Conservation (phyloP, 805 yeast species). For the Starmerella asiatica region DNA sequence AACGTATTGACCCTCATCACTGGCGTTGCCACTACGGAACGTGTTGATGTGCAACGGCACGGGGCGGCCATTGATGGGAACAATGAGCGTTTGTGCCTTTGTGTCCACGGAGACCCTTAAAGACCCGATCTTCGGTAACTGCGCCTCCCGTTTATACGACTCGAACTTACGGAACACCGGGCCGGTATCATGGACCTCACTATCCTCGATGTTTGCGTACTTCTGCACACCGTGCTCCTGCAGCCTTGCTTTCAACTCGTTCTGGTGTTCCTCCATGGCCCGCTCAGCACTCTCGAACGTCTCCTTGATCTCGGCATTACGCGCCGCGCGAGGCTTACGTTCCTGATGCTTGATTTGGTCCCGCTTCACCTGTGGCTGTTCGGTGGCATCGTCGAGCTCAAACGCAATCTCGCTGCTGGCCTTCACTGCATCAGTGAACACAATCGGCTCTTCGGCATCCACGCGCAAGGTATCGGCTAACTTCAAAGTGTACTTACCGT, state of each 20-base stretch:
- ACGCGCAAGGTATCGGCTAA: slow-evolving; percentile 72
- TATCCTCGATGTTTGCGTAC: slow-evolving; percentile 17
- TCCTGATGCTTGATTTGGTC: slow-evolving; percentile 1
- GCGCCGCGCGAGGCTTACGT: slow-evolving; percentile 12
- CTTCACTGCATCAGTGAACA: slow-evolving; percentile 64
- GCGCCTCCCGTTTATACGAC: slow-evolving; percentile 85
- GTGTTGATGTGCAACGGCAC: slow-evolving; percentile 95
- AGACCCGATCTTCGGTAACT: slow-evolving; percentile 77
- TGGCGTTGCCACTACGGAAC: slow-evolving; percentile 85
- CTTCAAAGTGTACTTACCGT: slow-evolving; percentile 50
- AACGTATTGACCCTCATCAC: slow-evolving; percentile 91
- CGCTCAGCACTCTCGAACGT: slow-evolving; percentile 63
- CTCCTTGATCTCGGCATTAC: slow-evolving; percentile 18
- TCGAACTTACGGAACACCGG: slow-evolving; percentile 85
- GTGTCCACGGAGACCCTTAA: slow-evolving; percentile 76
- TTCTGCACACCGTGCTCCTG: slow-evolving; percentile 69
- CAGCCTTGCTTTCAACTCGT: slow-evolving; percentile 67
- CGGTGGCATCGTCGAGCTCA: slow-evolving; percentile 47
- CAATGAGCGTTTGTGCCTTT: slow-evolving; percentile 72
- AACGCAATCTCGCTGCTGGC: slow-evolving; percentile 64
- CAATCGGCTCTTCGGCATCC: slow-evolving; percentile 39
- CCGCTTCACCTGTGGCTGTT: slow-evolving; percentile 22
- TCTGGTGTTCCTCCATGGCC: slow-evolving; percentile 70
- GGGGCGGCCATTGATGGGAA: slow-evolving; percentile 90
- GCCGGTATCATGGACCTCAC: slow-evolving; percentile 18